Evolutionary conservation across 2,329 filamentous ascomycete genomes (phyloP), one percentile per base, ranked within the genome.

Genomic region (Colletotrichum camelliae): DNA sequence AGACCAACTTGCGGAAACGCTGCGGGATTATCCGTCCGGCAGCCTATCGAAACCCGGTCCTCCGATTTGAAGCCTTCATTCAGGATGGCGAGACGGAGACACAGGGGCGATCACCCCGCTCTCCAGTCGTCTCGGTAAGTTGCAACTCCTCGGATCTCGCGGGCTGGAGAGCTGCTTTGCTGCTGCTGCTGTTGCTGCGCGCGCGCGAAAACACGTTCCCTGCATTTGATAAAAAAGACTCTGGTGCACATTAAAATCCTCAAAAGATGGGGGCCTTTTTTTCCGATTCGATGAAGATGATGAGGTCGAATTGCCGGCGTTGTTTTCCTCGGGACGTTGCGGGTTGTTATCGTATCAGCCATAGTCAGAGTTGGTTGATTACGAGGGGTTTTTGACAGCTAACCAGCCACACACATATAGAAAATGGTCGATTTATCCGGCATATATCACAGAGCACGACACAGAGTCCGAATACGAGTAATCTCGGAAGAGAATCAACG

Each of bases 361-460:
- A 37, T 24, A n/a, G 58, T 27, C 24, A 52, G 24, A 21, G 58
- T 48, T 48, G 29, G 37, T 33, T 67, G 61, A 58, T 35, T 58
- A 24, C n/a, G 29, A 27, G 37, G 18, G 24, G 35, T 21, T 60
- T 60, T 60, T 65, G n/a, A 60, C 62, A 21, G 70, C 73, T 75
- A 73, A 75, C 57, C 29, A 64, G 43, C 43, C 66, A 75, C 27
- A 57, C n/a, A 15, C 64, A 52, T 52, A 21, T 52, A 77, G 76
- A 77, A 77, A 77, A 77, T 77, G 74, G 76, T 77, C 72, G 76
- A 77, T 29, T 24, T 77, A 16, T 77, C 76, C 33, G 70, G 74
- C 37, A 77, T 33, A 77, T 77, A 60, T 68, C 76, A 70, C 74
- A 73, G 29, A 74, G 65, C 48, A 37, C 72, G 58, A 67, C 68